phyloP scores from a whole-genome alignment of 768 basidiomycete genomes.

The Tylopilus vinaceipallidus region DNA sequence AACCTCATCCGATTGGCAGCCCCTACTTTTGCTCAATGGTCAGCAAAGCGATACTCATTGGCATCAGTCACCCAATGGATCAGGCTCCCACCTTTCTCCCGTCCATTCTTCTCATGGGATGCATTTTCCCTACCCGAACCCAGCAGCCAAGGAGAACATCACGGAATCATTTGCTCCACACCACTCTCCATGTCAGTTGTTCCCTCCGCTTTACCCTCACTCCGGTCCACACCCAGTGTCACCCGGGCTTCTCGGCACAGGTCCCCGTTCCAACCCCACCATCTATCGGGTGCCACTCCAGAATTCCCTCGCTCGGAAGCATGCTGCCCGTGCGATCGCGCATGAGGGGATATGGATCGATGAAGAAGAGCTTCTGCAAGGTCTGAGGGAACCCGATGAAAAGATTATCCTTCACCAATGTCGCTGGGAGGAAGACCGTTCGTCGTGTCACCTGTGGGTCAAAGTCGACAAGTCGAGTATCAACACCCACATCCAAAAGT shows the following conservation, averaged over 20 bases:
- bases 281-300: neutral
- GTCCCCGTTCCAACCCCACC: neutral
- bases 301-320: neutral
- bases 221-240: neutral
- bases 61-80: neutral
- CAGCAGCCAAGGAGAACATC: neutral
- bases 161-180: neutral
- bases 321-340: constrained; percentile 2
- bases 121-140: neutral
- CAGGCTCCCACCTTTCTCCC: neutral
- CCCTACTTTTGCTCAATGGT: neutral
- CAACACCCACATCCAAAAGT: constrained; percentile 15
- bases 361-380: constrained; percentile 8
- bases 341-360: constrained; percentile 11
- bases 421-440: constrained; percentile 7
- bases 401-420: constrained; percentile 10
- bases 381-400: neutral
- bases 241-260: neutral
- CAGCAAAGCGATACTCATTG: neutral
- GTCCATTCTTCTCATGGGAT: neutral
- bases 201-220: neutral
- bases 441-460: constrained; percentile 16
- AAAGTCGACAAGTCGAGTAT: constrained; percentile 15
- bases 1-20: neutral
- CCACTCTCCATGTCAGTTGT: neutral